Evolutionary conservation across 2,329 filamentous ascomycete genomes (phyloP), one percentile per base, ranked within the genome.

Genomic region (Cadophora luteo-olivacea): DNA sequence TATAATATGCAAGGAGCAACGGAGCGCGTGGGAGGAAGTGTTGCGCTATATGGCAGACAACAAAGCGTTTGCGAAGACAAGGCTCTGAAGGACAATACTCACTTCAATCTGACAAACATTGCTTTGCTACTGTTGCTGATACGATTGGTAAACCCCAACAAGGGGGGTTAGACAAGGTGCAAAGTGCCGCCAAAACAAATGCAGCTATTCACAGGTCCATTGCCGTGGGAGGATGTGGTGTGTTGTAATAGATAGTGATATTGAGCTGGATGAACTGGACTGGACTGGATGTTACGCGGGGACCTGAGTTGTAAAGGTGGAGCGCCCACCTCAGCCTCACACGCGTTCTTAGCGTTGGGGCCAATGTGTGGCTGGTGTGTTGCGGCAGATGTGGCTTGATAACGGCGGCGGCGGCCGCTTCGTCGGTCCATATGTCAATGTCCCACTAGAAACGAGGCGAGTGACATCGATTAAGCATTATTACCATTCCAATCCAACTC

Each of bases 71-170:
- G 41, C 49, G 52, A 25, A 69, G 57, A 54, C 64, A 62, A 65
- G 58, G 67, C 65, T 58, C 19, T 64, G 41, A 25, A 58, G 25
- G 49, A 52, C 24, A 29, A 67, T 45, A 69, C 75, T 69, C 69
- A 76, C 75, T 75, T 75, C 69, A 75, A 67, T 73, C 73, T 75
- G 71, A 70, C 68, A 65, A 69, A 75, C 75, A 77, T 77, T 74
- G 73, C 75, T 70, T 68, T 71, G 69, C 63, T 68, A 38, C 64
- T 33, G 52, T 63, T 65, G 19, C 24, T 58, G 61, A 64, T 67
- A 33, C 45, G 33, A 65, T 38, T 54, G 65, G 60, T 61, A 61
- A 55, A 57, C 51, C 38, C 69, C 65, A 71, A 66, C 60, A 69
- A 64, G 63, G 65, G 66, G 29, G 12, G 64, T n/a, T n/a, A 12